Evolutionary conservation across 164 flowering plant species (phyloP).

Genomic region (Magnolia kwangsiensis): DNA sequence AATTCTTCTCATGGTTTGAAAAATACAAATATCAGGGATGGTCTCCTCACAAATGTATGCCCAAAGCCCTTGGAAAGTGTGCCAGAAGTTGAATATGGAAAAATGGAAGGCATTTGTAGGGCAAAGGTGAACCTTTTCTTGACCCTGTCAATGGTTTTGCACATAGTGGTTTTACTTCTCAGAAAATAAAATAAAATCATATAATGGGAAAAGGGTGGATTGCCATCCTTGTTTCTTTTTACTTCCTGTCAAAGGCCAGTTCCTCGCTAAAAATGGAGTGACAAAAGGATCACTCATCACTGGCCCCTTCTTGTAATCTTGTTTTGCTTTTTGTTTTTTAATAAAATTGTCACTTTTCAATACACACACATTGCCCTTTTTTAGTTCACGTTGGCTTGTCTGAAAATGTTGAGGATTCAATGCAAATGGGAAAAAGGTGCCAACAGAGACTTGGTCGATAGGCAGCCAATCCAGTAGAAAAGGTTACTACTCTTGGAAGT

Average conservation of each 20-base stretch:
- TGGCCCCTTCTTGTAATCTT: neutral
- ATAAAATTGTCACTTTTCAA: too few relatives aligned
- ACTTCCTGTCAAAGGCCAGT: neutral
- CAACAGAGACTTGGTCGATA: neutral
- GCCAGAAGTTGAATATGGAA: slow-evolving; percentile 20
- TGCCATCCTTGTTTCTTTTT: neutral
- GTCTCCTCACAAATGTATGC: slow-evolving; percentile 2
- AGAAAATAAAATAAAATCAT: neutral
- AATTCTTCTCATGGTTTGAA: slow-evolving; percentile 18
- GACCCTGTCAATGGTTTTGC: neutral
- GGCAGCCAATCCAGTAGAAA: neutral
- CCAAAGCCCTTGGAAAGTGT: slow-evolving; percentile 7
- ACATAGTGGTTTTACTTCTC: neutral
- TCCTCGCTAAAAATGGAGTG: neutral
- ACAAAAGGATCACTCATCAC: neutral
- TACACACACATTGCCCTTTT: too few relatives aligned
- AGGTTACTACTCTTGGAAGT: neutral
- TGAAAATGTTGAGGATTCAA: too few relatives aligned
- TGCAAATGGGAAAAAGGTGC: too few relatives aligned
- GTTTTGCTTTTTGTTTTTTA: neutral
- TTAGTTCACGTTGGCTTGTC: too few relatives aligned
- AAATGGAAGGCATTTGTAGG: slow-evolving; percentile 13
- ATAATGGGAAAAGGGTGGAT: neutral
- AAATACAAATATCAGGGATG: slow-evolving; percentile 9
- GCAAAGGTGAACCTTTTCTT: slow-evolving; percentile 19